Evolutionary conservation across 2,329 filamentous ascomycete genomes (phyloP), one percentile per base, ranked within the genome.

Genomic region (Dactylellina sp.): DNA sequence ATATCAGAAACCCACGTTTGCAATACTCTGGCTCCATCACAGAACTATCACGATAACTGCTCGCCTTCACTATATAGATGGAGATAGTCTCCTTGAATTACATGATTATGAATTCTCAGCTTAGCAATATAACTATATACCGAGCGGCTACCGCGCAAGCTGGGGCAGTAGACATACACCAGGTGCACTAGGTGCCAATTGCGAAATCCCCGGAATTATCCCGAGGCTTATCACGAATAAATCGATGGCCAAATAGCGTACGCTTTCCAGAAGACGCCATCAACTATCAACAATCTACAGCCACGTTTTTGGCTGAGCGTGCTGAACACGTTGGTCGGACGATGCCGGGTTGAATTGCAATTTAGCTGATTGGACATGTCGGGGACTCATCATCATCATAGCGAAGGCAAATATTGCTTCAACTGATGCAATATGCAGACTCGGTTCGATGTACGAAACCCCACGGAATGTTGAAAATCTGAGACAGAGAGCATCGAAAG

Each of bases 301-400:
- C 66, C 66, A 72, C 66, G 59, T 72, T 62, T 61, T 55, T 28
- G 46, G n/a, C 55, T 56, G 39, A 14, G 37, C 37, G 39, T 62
- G 49, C 18, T 42, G 56, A 70, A 70, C 64, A 70, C 64, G 64
- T 70, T 70, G 64, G 56, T 70, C 64, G 64, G 57, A 63, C 56
- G 57, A 63, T 62, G 47, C 46, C 59, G 56, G 64, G 56, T 22
- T 28, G 37, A 56, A 62, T 40, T 47, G 18, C 22, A 22, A 25
- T 37, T 49, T 39, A 61, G n/a, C 56, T 47, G 64, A 55, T 61
- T 61, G 64, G 56, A 40, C 47, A 49, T 5, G 20, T 35, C 20
- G 61, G 50, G 47, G 44, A 11, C 18, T 57, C 12, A 46, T 28
- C 40, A 28, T 59, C 18, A 68, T 40, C 28, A 32, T 32, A 32